Conservation (phyloP, 2,329 filamentous ascomycete species). For the Trichoderma hamatum region DNA sequence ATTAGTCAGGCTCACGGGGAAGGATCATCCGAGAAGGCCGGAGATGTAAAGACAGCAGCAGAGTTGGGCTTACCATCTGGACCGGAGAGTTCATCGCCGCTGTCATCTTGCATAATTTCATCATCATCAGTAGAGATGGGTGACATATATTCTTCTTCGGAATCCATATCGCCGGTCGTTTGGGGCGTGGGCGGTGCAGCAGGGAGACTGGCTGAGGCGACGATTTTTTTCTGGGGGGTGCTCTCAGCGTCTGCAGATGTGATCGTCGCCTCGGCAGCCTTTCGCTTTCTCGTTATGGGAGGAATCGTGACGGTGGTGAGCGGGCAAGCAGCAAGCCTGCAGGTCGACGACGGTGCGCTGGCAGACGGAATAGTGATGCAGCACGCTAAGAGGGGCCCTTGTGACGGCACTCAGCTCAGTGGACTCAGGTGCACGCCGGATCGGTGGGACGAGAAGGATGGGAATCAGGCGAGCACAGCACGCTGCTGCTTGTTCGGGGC, state of each 20-base stretch:
- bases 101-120: constrained; percentile 74
- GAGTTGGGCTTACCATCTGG: constrained; percentile 48
- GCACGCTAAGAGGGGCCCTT: constrained; percentile 26
- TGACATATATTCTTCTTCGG: constrained; percentile 92
- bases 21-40: not conserved
- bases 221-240: constrained; percentile 56
- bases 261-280: constrained; percentile 67
- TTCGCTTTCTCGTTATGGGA: constrained; percentile 62
- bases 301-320: constrained; percentile 56
- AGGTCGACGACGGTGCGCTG: constrained; percentile 23
- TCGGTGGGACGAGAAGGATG: not conserved
- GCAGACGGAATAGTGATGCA: constrained; percentile 1
- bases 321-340: constrained; percentile 10
- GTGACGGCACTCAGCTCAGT: constrained; percentile 10
- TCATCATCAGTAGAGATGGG: constrained; percentile 74
- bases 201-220: constrained; percentile 55
- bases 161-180: constrained; percentile 77
- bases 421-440: constrained; percentile 1
- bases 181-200: constrained; percentile 60
- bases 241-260: constrained; percentile 49
- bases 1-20: constrained; percentile 19
- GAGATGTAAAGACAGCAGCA: constrained; percentile 19
- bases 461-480: not conserved
- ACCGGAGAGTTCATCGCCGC: constrained; percentile 69
- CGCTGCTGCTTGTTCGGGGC: not conserved